Evolutionary conservation across 371 early-diverging fungal species (phyloP).

Genomic region (Mucor plumbeus): DNA sequence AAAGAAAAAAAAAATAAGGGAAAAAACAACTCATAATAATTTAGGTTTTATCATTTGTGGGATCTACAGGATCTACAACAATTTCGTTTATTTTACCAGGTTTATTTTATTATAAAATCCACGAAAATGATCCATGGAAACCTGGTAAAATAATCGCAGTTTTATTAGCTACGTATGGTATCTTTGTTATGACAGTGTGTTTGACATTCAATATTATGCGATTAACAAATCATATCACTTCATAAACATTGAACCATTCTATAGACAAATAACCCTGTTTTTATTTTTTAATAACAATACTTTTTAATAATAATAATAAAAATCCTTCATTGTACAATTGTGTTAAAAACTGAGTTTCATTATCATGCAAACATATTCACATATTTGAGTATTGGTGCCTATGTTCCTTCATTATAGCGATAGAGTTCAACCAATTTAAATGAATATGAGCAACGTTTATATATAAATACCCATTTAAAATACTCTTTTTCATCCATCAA

Average conservation of each 20-base stretch:
- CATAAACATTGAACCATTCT: background rate
- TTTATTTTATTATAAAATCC: constrained; percentile 90
- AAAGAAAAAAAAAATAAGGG: background rate
- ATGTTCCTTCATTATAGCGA: background rate
- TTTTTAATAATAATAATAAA: background rate
- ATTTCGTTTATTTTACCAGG: constrained; percentile 99
- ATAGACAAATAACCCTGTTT: constrained; percentile 2
- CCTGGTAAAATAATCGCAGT: constrained; percentile 57
- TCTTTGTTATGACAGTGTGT: constrained; percentile 67
- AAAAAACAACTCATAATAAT: background rate
- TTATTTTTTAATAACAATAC: background rate
- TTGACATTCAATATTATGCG: constrained; percentile 56
- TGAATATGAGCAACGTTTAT: background rate
- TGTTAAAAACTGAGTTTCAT: background rate
- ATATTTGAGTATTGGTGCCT: background rate
- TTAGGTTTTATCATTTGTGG: constrained; percentile 90
- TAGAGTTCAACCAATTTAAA: background rate
- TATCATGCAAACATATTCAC: background rate
- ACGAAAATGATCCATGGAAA: constrained; percentile 65
- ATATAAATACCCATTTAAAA: background rate
- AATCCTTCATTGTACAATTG: background rate
- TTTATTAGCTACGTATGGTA: constrained; percentile 60
- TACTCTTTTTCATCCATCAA: background rate
- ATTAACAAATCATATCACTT: constrained; percentile 3
- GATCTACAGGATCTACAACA: constrained; percentile 97